Evolutionary conservation across 148 eudicot genomes (phyloP).

Genomic region (Diospyros lotus): DNA sequence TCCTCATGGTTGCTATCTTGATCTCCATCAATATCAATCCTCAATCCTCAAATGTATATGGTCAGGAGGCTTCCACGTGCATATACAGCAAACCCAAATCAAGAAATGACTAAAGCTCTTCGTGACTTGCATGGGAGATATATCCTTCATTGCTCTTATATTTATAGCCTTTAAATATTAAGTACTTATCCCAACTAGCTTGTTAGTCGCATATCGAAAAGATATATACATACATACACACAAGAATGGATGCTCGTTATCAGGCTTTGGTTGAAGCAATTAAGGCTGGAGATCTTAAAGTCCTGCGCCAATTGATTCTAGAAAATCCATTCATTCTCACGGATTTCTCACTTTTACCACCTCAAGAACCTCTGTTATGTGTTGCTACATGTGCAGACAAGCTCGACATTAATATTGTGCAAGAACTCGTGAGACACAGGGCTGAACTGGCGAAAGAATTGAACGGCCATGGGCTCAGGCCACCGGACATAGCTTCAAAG

Average conservation of each 20-base stretch:
- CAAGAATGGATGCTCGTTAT: constrained; percentile 18
- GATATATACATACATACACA: neutral
- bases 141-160: no score
- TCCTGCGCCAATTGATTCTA: constrained; percentile 18
- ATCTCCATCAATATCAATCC: no score
- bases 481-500: constrained; percentile 50
- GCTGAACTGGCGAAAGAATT: constrained; percentile 36
- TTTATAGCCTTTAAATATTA: no score
- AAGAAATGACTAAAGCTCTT: no score
- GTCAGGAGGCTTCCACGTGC: no score
- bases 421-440: constrained; percentile 23
- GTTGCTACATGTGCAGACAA: constrained; percentile 36
- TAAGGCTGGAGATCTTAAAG: constrained; percentile 24
- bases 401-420: constrained; percentile 25
- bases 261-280: constrained; percentile 19
- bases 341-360: neutral
- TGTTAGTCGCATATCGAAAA: neutral
- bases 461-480: constrained; percentile 44
- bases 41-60: no score
- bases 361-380: constrained; percentile 31
- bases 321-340: neutral
- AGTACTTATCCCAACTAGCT: no score
- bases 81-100: no score
- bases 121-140: no score
- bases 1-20: no score